phyloP scores from a whole-genome alignment of 2,329 filamentous ascomycete genomes.

The Penicillium expansum region DNA sequence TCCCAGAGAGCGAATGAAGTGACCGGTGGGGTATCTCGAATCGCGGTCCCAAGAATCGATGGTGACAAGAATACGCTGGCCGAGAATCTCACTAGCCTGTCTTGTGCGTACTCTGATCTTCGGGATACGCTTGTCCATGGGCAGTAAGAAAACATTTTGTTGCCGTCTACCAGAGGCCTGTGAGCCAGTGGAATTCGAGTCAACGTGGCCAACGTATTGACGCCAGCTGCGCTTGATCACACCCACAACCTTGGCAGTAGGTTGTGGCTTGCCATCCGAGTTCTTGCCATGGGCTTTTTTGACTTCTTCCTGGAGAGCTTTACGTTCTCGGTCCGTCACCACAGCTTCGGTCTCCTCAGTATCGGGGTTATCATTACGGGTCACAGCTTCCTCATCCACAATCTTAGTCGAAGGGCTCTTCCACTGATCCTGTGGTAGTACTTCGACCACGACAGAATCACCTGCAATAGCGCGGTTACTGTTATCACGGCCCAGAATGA shows the following conservation, averaged over 20 bases:
- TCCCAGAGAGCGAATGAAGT: conserved; percentile 89
- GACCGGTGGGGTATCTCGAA: conserved; percentile 85
- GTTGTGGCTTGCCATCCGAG: conserved; percentile 75
- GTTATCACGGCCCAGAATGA: conserved; percentile 89
- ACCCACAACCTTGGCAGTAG: conserved; percentile 88
- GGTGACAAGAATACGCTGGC: conserved; percentile 86
- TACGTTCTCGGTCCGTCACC: conserved; percentile 84
- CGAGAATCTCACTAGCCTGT: conserved; percentile 82
- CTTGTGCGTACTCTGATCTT: conserved; percentile 92
- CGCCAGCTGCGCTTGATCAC: conserved; percentile 95
- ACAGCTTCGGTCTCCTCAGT: conserved; percentile 69
- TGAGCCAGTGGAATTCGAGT: conserved; percentile 76
- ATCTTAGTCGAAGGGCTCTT: conserved; percentile 94
- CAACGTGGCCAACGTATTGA: conserved; percentile 95
- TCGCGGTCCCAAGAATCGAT: conserved; percentile 96
- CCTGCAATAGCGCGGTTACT: conserved; percentile 93
- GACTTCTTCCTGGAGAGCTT: conserved; percentile 85
- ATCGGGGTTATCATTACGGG: conserved; percentile 91
- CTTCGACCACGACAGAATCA: conserved; percentile 88
- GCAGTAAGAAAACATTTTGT: conserved; percentile 90
- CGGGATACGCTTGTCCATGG: conserved; percentile 97
- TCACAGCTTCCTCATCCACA: conserved; percentile 87
- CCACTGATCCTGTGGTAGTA: conserved; percentile 93
- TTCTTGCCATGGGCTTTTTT: conserved; percentile 76
- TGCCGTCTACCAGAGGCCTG: conserved; percentile 75